Base-by-base conservation (phyloP, 768 basidiomycete species). In the Boletus coccyginus region DNA sequence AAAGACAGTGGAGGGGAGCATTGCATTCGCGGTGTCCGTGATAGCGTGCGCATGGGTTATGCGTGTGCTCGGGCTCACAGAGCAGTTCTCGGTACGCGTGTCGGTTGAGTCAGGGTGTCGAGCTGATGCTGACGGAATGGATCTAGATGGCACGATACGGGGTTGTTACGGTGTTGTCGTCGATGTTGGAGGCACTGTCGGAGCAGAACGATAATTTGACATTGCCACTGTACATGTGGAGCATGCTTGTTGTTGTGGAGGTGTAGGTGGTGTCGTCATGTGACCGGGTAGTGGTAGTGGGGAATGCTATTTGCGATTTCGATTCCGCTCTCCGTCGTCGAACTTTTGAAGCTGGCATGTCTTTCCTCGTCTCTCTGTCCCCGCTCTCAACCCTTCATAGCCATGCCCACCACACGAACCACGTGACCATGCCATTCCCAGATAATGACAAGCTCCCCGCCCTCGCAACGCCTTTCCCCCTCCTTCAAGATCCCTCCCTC, bases 141-240 rank as follows among this genome's bases (percentile, higher is more conserved):
- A 59, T 57, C 55, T 72, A 95, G 94, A 81, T 81, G 45, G 60
- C 74, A 44, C 79, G 86, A 27, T 98, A 95, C 70, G 70, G 78
- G 14, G 62, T 79, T 44, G 85, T 88, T 32, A 79, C 86, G 31
- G 70, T 73, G n/a, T 67, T 90, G 41, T 79, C 90, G 5, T 85
- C 86, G 3, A 70, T 92, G 42, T 78, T 98, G 61, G 97, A 99
- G 74, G 97, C 94, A 16, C 73, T 94, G 54, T 93, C 92, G 19
- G 88, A 88, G 67, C 97, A 99, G 74, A 98, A 98, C 73, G 97
- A 99, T 74, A 99, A 99, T 73, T 78, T 99, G 62, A 93, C 92
- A 41, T 77, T 99, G 59, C 96, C 97, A n/a, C 74, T 98, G 72
- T 98, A 89, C 71, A 86, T 95, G 77, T 99, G 94, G 94, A 89